Evolutionary conservation across 2,329 filamentous ascomycete genomes (phyloP), one percentile per base, ranked within the genome.

Genomic region (Neurospora crassa): DNA sequence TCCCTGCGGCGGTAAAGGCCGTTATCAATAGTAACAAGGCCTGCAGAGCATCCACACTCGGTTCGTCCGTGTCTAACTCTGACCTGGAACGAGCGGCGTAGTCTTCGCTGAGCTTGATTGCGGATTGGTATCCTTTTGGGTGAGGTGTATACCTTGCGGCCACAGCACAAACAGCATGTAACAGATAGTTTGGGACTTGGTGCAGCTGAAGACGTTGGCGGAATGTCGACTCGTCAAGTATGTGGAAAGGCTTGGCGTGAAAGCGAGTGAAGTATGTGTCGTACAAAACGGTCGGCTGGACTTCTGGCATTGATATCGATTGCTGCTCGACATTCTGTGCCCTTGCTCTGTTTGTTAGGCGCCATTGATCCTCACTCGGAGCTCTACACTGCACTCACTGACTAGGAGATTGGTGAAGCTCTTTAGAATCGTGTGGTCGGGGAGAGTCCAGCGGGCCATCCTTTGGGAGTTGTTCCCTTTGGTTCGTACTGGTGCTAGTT

Each of bases 231-330:
- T 97, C 93, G 77, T 96, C 92, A 3, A 97, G 83, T 69, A 96
- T 90, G 77, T 92, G 89, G 75, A 91, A 96, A 1, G 93, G 92
- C 77, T 94, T 95, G 69, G 90, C 91, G 78, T 97, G 93, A 47
- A 94, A 88, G 69, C 91, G 88, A 29, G 85, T 82, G 78, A 97
- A 96, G 79, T 94, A 97, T 6, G 90, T 91, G 76, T 96, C 91
- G 40, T 96, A 83, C 40, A 94, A 83, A 1, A 86, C 82, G 76
- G 92, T 89, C 1, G 87, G 85, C 69, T 88, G 85, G 18, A 88
- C 81, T 1, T 73, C 75, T 7, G 82, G 53, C 53, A 63, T 63
- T 37, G 82, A 2, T 85, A 83, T 67, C 81, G 80, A 69, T 85
- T 84, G 73, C 85, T 87, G 73, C 42, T 18, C 24, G 68, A 29